Evolutionary conservation across 2,329 filamentous ascomycete genomes (phyloP).

Genomic region (Penicillium sp.): DNA sequence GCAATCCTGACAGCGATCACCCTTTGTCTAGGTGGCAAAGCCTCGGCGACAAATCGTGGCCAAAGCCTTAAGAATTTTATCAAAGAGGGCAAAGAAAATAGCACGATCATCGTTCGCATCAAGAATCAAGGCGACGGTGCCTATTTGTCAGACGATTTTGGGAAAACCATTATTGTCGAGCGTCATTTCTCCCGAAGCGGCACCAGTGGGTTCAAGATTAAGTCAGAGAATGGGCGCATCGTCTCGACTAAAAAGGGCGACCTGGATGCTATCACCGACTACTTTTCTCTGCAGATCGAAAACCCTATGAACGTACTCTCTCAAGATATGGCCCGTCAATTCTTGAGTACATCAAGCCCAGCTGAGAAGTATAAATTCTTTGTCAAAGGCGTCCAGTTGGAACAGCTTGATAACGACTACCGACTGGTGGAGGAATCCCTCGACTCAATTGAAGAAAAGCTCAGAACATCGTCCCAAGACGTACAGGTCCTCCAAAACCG

Average conservation of each 20-base stretch:
- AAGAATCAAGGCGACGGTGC: slow-evolving; percentile 87
- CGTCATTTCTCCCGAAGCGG: slow-evolving; percentile 77
- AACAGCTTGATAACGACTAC: slow-evolving; percentile 90
- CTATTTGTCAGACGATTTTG: slow-evolving; percentile 79
- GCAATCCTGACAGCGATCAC: slow-evolving; percentile 91
- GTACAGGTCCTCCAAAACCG: slow-evolving; percentile 60
- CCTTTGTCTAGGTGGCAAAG: slow-evolving; percentile 91
- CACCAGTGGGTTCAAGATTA: slow-evolving; percentile 81
- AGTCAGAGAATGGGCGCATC: slow-evolving; percentile 66
- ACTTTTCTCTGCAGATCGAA: slow-evolving; percentile 89
- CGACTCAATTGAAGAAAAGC: slow-evolving; percentile 67
- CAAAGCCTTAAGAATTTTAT: slow-evolving; percentile 87
- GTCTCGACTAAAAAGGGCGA: slow-evolving; percentile 83
- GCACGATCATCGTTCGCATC: slow-evolving; percentile 75
- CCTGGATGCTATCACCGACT: slow-evolving; percentile 89
- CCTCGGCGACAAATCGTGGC: slow-evolving; percentile 86
- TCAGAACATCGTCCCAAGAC: slow-evolving; percentile 62
- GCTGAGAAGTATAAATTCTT: slow-evolving; percentile 95
- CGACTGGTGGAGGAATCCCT: slow-evolving; percentile 75
- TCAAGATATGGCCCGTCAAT: slow-evolving; percentile 91
- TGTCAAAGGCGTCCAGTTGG: slow-evolving; percentile 87
- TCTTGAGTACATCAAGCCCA: slow-evolving; percentile 80
- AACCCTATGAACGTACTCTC: slow-evolving; percentile 95
- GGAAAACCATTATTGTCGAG: slow-evolving; percentile 84
- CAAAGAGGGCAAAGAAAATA: slow-evolving; percentile 75